Percentiles rank a stretch among this genome's conserved stretches.
phyloP scores from a whole-genome alignment of 148 eudicot species.

The Rhododendron kiyosumense region DNA sequence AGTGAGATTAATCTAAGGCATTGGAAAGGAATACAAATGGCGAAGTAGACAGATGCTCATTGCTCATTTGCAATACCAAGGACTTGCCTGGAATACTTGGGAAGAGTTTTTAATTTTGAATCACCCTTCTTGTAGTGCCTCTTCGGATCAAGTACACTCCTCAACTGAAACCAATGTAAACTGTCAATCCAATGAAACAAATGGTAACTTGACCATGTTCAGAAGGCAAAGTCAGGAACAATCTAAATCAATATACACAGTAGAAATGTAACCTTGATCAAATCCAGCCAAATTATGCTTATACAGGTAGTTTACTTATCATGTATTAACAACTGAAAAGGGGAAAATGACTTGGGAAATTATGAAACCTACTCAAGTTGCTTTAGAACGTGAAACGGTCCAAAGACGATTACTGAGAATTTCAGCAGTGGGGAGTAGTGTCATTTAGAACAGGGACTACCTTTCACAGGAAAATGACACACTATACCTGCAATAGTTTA shows the following conservation, averaged over 20 bases:
- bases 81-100: slow-evolving; percentile 80
- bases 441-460: not conserved
- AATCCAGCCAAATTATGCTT: not conserved
- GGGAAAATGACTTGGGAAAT: not conserved
- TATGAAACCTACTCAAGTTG: not conserved
- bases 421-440: not conserved
- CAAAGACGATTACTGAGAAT: not conserved
- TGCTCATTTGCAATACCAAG: not conserved
- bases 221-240: not conserved
- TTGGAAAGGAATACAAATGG: not conserved
- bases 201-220: not conserved
- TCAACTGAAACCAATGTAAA: slow-evolving; percentile 43
- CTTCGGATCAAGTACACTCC: slow-evolving; percentile 87
- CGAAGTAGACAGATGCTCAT: not conserved
- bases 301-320: not conserved
- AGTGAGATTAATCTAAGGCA: not conserved
- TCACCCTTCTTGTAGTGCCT: slow-evolving; percentile 95
- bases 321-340: not conserved
- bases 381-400: not conserved
- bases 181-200: slow-evolving; percentile 1
- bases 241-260: not conserved
- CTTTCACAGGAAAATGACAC: not conserved
- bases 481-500: not conserved
- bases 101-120: slow-evolving; percentile 57
- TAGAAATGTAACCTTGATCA: not conserved